Evolutionary conservation across 2,329 filamentous ascomycete species (phyloP).

Genomic region (Fragosphaeria purpurea): DNA sequence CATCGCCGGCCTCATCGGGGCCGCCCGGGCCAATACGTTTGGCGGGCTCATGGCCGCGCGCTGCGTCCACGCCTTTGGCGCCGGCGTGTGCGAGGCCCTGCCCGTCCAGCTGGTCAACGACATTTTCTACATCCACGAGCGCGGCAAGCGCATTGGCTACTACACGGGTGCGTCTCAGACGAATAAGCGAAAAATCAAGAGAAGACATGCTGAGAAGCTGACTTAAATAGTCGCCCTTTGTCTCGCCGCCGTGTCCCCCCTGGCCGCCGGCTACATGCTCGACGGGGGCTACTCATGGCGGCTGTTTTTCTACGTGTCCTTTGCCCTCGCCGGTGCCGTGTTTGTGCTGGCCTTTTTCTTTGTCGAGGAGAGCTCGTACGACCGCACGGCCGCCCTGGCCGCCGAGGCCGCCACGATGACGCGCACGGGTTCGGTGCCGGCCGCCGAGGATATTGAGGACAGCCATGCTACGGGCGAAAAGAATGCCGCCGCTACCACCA

Average conservation of each 20-base stretch:
- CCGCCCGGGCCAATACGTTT: conserved; percentile 23
- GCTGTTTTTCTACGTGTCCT: conserved; percentile 48
- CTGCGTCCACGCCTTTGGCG: conserved; percentile 25
- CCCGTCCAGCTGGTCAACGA: conserved; percentile 30
- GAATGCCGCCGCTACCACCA: conserved; percentile 5
- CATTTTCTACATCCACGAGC: conserved; percentile 31
- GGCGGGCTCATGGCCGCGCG: conserved; percentile 24
- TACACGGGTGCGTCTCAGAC: conserved; percentile 34
- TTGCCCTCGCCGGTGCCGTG: conserved; percentile 32
- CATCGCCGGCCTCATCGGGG: conserved; percentile 24
- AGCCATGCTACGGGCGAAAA: not conserved
- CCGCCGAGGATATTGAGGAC: too few species aligned
- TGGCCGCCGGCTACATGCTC: conserved; percentile 50
- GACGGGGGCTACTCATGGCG: conserved; percentile 46
- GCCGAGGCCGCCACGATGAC: conserved; percentile 1
- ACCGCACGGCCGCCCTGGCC: conserved; percentile 8
- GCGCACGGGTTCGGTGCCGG: not conserved
- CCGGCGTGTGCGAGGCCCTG: conserved; percentile 28
- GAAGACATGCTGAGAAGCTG: not conserved
- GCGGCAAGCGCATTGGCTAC: conserved; percentile 42
- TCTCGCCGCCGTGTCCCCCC: conserved; percentile 39
- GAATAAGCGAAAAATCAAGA: conserved; percentile 2
- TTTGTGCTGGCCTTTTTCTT: conserved; percentile 16
- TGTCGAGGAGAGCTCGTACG: conserved; percentile 15
- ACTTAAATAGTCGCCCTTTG: conserved; percentile 36